Evolutionary conservation across 768 basidiomycete genomes (phyloP).

Genomic region (Galerina marginata): DNA sequence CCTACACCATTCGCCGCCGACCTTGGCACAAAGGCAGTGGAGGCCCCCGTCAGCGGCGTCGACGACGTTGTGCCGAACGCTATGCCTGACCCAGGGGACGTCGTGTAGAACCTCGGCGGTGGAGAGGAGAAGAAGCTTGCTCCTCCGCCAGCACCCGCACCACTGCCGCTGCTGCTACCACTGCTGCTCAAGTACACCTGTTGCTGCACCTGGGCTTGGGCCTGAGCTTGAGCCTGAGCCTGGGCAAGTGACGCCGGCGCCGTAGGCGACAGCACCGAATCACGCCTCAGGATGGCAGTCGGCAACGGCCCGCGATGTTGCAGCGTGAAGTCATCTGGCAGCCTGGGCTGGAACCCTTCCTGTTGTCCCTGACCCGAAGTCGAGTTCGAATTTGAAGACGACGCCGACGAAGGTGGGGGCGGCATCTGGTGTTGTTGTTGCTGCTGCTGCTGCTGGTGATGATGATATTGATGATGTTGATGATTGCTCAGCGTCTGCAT

Average conservation of each 20-base stretch:
- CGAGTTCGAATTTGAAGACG: not conserved
- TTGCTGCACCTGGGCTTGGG: not conserved
- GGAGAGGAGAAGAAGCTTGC: slow-evolving; percentile 45
- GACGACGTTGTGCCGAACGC: slow-evolving; percentile 32
- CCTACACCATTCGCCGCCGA: slow-evolving; percentile 12
- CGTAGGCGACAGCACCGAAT: slow-evolving; percentile 23
- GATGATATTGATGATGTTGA: slow-evolving; percentile 22
- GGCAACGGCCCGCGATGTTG: slow-evolving; percentile 18
- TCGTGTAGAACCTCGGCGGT: slow-evolving; percentile 51
- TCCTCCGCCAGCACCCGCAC: not conserved
- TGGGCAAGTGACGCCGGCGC: slow-evolving; percentile 6
- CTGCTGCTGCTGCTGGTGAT: slow-evolving; percentile 4
- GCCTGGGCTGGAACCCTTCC: slow-evolving; percentile 23
- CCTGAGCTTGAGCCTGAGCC: slow-evolving; percentile 8
- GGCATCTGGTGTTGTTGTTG: slow-evolving; percentile 8
- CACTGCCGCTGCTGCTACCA: not conserved
- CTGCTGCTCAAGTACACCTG: not conserved
- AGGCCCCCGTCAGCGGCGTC: slow-evolving; percentile 35
- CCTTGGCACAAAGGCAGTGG: slow-evolving; percentile 43
- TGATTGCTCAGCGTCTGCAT: slow-evolving; percentile 37
- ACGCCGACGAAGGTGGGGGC: slow-evolving; percentile 7
- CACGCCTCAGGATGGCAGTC: slow-evolving; percentile 19
- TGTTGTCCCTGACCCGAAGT: not conserved
- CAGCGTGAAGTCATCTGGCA: slow-evolving; percentile 26
- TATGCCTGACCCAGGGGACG: slow-evolving; percentile 38